Conservation (phyloP, 2,329 filamentous ascomycete genomes). For the Xylariales sp. region DNA sequence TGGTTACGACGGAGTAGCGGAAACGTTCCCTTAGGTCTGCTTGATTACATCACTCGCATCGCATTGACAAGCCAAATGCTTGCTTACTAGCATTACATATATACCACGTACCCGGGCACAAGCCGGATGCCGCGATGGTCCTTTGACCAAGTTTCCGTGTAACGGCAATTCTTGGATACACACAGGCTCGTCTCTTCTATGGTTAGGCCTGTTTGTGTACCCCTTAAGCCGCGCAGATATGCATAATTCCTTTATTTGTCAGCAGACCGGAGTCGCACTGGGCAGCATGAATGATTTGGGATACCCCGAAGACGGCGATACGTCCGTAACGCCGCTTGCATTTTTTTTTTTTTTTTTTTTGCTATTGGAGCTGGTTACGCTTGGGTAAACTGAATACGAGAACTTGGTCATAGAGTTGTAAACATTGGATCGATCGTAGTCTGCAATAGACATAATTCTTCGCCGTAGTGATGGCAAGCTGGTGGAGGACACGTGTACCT, state of each 20-base stretch:
- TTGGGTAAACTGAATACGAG: neutral
- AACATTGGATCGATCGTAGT: neutral
- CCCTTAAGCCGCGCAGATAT: conserved; percentile 18
- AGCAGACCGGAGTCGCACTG: conserved; percentile 25
- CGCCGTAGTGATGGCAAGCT: neutral
- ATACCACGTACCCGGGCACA: neutral
- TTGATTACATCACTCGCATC: conserved; percentile 18
- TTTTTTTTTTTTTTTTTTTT: neutral
- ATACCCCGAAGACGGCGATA: conserved; percentile 37
- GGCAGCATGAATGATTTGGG: conserved; percentile 34
- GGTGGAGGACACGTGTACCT: neutral
- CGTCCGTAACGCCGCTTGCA: conserved; percentile 29
- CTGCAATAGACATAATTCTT: conserved; percentile 9
- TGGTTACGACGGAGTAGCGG: neutral
- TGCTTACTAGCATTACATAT: conserved; percentile 1
- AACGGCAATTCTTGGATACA: conserved; percentile 6
- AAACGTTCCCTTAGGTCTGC: neutral
- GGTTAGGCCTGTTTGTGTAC: neutral
- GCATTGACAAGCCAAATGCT: neutral
- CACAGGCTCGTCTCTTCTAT: neutral
- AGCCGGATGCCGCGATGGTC: neutral
- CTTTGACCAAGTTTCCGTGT: neutral
- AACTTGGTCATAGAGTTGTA: neutral
- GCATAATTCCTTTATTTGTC: conserved; percentile 29
- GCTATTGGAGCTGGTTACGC: neutral